Percentiles rank a stretch among this genome's conserved stretches.
These are phyloP conservation scores for Penicillium sp. DNA, from an alignment of 2,329 filamentous ascomycete genomes.

Conservation along the genomic window DNA sequence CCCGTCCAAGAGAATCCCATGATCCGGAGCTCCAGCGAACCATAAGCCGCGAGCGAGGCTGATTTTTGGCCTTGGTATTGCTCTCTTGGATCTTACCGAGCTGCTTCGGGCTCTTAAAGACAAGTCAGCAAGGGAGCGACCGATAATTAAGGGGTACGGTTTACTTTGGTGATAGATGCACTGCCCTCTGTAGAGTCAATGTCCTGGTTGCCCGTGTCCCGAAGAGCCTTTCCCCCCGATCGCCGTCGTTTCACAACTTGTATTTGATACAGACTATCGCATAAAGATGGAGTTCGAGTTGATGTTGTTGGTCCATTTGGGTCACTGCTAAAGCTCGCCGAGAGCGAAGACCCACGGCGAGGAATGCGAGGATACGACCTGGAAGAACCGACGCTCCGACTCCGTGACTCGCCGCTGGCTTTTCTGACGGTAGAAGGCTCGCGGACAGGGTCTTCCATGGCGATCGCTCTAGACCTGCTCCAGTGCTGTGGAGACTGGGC, in stretches of 20 bases:
- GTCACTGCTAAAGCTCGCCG: conserved; percentile 6
- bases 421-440: conserved; percentile 55
- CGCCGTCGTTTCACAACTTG: conserved; percentile 24
- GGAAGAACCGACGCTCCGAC: conserved; percentile 10
- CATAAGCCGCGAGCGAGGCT: conserved; percentile 5
- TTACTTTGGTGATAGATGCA: conserved; percentile 18
- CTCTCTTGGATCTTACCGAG: neutral
- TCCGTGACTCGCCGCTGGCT: conserved; percentile 6
- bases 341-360: conserved; percentile 28
- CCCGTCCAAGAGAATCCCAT: conserved; percentile 8
- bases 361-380: conserved; percentile 24
- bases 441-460: conserved; percentile 33
- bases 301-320: conserved; percentile 18
- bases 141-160: neutral
- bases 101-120: conserved; percentile 4
- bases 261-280: conserved; percentile 19
- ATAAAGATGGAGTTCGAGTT: conserved; percentile 23
- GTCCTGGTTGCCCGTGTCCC: neutral
- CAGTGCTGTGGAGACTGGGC: conserved; percentile 18
- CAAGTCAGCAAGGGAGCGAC: conserved; percentile 5
- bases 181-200: conserved; percentile 3
- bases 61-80: conserved; percentile 2
- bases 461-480: conserved; percentile 24
- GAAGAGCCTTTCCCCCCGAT: neutral
- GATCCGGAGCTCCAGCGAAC: conserved; percentile 27